A percentile compares a stretch with the other conserved stretches of the same genome.
Evolutionary conservation across 2,329 filamentous ascomycete species (phyloP).

Genomic region (Leptosphaerulina australis): DNA sequence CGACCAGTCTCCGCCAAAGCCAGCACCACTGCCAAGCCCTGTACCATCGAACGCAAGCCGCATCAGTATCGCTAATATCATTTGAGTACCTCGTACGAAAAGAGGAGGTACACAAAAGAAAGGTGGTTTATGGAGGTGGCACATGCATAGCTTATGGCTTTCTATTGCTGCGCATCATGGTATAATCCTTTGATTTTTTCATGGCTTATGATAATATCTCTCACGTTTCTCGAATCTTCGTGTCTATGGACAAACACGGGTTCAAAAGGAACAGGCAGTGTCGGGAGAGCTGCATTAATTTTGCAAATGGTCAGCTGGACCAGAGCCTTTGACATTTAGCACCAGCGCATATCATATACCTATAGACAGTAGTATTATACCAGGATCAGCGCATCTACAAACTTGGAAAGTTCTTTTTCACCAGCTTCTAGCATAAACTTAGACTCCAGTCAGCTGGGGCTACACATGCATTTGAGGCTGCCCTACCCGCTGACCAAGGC

Average conservation of each 20-base stretch:
- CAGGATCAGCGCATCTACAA: background rate
- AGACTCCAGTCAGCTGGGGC: background rate
- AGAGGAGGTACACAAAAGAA: conserved; percentile 2
- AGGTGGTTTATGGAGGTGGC: background rate
- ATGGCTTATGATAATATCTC: background rate
- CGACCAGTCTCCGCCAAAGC: conserved; percentile 25
- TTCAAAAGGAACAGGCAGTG: background rate
- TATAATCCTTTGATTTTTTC: conserved; percentile 10
- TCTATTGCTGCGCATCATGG: conserved; percentile 2
- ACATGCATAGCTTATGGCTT: background rate
- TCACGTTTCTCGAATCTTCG: conserved; percentile 6
- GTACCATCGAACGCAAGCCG: conserved; percentile 51
- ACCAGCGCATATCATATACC: conserved; percentile 2
- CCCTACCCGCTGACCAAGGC: conserved; percentile 5
- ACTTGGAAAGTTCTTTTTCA: background rate
- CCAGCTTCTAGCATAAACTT: background rate
- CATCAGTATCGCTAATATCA: conserved; percentile 55
- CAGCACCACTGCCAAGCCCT: conserved; percentile 30
- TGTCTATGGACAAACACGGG: too few species aligned
- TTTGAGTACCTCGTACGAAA: conserved; percentile 25
- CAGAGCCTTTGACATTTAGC: conserved; percentile 1
- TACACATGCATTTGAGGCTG: conserved; percentile 6
- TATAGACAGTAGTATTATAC: conserved; percentile 4
- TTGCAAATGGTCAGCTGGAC: background rate
- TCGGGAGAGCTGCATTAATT: background rate